These are phyloP conservation scores for Anacardium occidentale DNA, from an alignment of 345 rosid genomes.

Conservation along the genomic window DNA sequence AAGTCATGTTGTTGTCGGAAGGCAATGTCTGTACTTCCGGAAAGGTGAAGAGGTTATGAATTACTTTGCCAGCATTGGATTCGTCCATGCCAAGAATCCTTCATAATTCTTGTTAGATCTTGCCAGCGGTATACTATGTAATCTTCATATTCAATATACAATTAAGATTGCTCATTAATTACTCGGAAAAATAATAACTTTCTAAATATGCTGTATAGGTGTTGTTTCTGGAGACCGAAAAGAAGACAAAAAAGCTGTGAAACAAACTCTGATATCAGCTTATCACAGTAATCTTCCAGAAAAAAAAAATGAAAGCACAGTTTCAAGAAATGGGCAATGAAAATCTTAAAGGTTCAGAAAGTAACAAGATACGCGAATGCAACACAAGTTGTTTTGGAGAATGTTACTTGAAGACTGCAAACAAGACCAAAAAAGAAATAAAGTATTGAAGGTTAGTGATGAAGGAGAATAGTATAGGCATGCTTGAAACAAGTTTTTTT, in stretches of 20 bases:
- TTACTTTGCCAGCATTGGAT: slow-evolving; percentile 49
- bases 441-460: too few species aligned
- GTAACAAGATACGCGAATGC: slow-evolving; percentile 31
- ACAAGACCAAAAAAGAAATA: too few species aligned
- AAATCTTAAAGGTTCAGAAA: slow-evolving; percentile 8
- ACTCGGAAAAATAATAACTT: too few species aligned
- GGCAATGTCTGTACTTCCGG: slow-evolving; percentile 51
- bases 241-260: slow-evolving; percentile 27
- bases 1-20: slow-evolving; percentile 52
- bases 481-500: too few species aligned
- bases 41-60: slow-evolving; percentile 41
- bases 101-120: slow-evolving; percentile 56
- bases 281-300: slow-evolving; percentile 33
- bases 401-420: too few species aligned
- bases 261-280: slow-evolving; percentile 37
- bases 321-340: not conserved
- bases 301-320: slow-evolving; percentile 33
- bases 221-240: slow-evolving; percentile 28
- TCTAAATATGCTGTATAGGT: slow-evolving; percentile 22
- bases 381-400: too few species aligned
- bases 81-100: slow-evolving; percentile 55
- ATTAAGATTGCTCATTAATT: too few species aligned
- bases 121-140: slow-evolving; percentile 39
- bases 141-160: not conserved
- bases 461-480: too few species aligned